Evolutionary conservation across 352 stramenopile genomes (phyloP).

Genomic region (Pythium biforme): DNA sequence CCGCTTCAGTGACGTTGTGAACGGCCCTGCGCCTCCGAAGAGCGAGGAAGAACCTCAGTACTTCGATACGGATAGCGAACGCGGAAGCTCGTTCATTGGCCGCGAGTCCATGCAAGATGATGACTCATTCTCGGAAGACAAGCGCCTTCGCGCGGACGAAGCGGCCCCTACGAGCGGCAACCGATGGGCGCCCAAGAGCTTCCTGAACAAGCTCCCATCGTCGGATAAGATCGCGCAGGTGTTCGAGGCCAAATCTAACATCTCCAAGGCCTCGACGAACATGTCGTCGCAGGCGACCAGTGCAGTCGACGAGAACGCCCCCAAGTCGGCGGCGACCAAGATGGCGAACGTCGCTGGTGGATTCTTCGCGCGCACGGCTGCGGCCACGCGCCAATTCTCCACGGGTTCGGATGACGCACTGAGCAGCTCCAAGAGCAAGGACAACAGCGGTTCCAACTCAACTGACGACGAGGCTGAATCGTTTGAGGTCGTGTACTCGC

Average conservation of each 20-base stretch:
- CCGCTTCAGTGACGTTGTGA: constrained; percentile 33
- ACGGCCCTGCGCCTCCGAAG: constrained; percentile 27
- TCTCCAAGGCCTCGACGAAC: constrained; percentile 27
- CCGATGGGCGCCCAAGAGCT: constrained; percentile 42
- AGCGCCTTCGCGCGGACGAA: background rate
- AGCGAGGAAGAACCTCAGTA: constrained; percentile 33
- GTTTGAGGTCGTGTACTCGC: constrained; percentile 24
- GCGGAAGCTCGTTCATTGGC: constrained; percentile 37
- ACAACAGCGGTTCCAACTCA: constrained; percentile 21
- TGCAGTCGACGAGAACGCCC: constrained; percentile 8
- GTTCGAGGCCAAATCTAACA: constrained; percentile 36
- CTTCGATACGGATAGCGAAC: constrained; percentile 54
- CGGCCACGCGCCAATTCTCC: constrained; percentile 17
- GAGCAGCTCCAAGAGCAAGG: constrained; percentile 12
- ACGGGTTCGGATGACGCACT: constrained; percentile 15
- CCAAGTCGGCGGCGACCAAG: constrained; percentile 25
- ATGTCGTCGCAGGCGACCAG: constrained; percentile 22
- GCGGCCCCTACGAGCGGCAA: constrained; percentile 2
- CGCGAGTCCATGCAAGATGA: constrained; percentile 26
- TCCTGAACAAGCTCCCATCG: constrained; percentile 36
- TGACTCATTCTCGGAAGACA: constrained; percentile 22
- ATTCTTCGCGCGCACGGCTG: constrained; percentile 22
- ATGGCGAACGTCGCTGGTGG: constrained; percentile 21
- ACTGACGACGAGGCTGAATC: constrained; percentile 19
- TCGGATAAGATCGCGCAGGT: constrained; percentile 23